Base-by-base conservation (phyloP, 2,329 filamentous ascomycete genomes). In the Sporothrix phasma region DNA sequence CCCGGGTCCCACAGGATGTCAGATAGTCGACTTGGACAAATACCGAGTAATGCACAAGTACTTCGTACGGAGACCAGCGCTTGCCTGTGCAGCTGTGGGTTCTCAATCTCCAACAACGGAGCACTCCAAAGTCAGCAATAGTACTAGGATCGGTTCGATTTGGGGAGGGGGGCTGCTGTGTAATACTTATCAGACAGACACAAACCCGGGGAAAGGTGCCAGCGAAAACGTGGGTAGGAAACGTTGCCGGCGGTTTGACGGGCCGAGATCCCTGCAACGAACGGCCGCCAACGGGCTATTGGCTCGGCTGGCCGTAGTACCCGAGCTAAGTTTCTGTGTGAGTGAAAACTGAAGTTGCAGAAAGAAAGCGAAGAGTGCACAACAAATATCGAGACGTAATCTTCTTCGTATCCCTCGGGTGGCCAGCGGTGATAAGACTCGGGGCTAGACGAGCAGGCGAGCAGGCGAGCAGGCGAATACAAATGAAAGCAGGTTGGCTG, bases 211-310 rank as follows among this genome's bases (percentile, higher is more conserved):
- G 31, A 29, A 49, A 26, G 22, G 31, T 22, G 31, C 51, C n/a
- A 56, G 49, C 22, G 29, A 54, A 39, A 49, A 24, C 49, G 26
- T 45, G 61, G 37, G 39, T 34, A n/a, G n/a, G n/a, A 62, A 15
- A 31, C 31, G 8, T 56, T 46, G n/a, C 37, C 24, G 29, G 26
- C 54, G 63, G 58, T 58, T 56, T 49, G 63, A 34, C 54, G 63
- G 63, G 58, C 63, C 63, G 63, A 39, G n/a, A 47, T 61, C 58
- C 63, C 63, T 56, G 47, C 31, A 37, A 54, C 31, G 15, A 24
- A 61, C 46, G 60, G 37, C 56, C 39, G 43, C 29, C 47, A 46
- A 59, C 56, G 63, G 58, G 19, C 56, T 53, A 64, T 64, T 64
- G 63, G 63, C 63, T 61, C 58, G 63, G 37, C 63, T 45, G 63